phyloP scores from a whole-genome alignment of 1,284 basidiomycete species.

The Coniferiporia weirii region DNA sequence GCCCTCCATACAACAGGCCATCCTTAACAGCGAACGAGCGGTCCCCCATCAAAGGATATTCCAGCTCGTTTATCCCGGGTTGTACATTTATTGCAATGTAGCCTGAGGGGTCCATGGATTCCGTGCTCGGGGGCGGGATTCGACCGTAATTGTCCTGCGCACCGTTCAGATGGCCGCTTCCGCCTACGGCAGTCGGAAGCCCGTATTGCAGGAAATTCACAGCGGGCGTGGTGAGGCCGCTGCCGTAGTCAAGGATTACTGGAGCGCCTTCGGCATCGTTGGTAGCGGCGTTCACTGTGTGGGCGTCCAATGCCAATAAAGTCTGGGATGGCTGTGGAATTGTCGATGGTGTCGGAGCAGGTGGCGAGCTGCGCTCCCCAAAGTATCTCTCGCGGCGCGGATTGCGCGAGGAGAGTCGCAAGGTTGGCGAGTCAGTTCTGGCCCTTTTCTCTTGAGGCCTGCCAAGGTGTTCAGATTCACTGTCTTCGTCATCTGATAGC shows the following conservation, averaged over 20 bases:
- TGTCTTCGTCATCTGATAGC: background rate
- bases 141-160: too few species aligned
- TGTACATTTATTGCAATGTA: background rate
- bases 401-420: background rate
- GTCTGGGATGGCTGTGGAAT: background rate
- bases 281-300: background rate
- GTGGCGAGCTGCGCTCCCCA: background rate
- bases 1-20: background rate
- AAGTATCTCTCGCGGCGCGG: too few species aligned
- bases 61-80: background rate
- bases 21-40: background rate
- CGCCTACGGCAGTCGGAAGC: too few species aligned
- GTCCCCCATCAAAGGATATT: background rate
- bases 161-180: too few species aligned
- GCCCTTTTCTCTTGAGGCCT: background rate
- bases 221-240: too few species aligned
- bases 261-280: too few species aligned
- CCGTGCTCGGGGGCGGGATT: too few species aligned
- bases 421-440: background rate
- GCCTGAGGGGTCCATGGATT: too few species aligned
- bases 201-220: too few species aligned
- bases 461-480: background rate
- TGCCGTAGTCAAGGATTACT: too few species aligned
- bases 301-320: background rate
- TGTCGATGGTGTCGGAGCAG: background rate